A percentile compares a stretch with the other conserved stretches of the same genome.
phyloP scores from a whole-genome alignment of 2,329 filamentous ascomycete genomes.

The Alternaria sp. region DNA sequence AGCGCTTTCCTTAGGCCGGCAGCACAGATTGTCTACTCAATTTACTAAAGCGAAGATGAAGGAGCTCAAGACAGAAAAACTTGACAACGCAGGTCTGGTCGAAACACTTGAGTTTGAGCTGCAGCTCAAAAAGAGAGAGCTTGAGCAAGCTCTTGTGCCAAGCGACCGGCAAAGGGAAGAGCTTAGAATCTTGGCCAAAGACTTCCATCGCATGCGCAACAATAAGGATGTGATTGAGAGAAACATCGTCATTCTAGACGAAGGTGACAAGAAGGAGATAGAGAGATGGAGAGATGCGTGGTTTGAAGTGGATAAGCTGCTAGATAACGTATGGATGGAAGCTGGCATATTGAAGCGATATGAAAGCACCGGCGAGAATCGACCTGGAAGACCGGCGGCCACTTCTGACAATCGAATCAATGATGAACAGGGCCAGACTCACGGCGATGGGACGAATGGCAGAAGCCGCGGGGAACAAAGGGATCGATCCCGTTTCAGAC shows the following conservation, averaged over 20 bases:
- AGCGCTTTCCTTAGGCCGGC: background rate
- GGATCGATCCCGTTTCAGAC: background rate
- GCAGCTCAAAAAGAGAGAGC: background rate
- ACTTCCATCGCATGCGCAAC: background rate
- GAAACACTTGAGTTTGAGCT: background rate
- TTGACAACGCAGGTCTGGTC: background rate
- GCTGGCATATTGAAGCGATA: background rate
- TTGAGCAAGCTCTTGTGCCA: background rate
- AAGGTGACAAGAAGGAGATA: background rate
- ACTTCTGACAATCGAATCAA: too few relatives aligned
- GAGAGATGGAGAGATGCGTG: background rate
- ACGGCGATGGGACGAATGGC: background rate
- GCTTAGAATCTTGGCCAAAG: background rate
- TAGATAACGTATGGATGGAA: background rate
- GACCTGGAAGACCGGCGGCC: background rate
- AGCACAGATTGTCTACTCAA: background rate
- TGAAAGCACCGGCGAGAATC: background rate
- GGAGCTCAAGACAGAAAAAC: background rate
- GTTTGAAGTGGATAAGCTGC: background rate
- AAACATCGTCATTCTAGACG: accelerated
- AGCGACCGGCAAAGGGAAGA: background rate
- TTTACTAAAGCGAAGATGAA: background rate
- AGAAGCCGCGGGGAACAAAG: background rate
- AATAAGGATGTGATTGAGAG: background rate
- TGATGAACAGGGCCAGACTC: too few relatives aligned